Evolutionary conservation across 148 eudicot species (phyloP), one percentile per base, ranked within the genome.

Genomic region (Rhododendron simsii): DNA sequence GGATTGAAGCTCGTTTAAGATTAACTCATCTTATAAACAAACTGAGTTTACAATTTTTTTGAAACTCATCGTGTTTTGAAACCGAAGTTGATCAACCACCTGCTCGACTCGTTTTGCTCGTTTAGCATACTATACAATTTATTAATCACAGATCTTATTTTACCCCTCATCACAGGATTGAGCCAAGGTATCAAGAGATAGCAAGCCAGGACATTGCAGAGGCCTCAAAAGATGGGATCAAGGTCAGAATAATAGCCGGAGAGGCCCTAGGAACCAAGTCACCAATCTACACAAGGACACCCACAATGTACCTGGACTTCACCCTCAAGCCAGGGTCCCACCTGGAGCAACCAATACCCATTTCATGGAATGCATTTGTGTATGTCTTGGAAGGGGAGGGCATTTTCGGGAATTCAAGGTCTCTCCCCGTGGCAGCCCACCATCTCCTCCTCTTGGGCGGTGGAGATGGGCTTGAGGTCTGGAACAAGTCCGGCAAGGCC

Each of bases 171-270:
- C 10, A 15, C 74, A 95, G 98, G 96, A 90, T 96, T 86, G 96
- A 95, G 86, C 98, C 98, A 73, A 89, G 87, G 84, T 96, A 96
- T 84, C 98, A 96, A 92, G 98, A 96, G 88, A 87, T 95, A 78
- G 76, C 69, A 48, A 95, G 92, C 77, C 83, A 87, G 7, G 93
- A 94, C 81, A 91, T 96, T n/a, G 85, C 86, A 41, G 94, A 93
- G 78, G 94, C 91, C 0, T 85, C 90, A 71, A 86, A 84, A 85
- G 89, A 92, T 80, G 98, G 98, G 2, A 80, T 93, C 12, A 90
- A 93, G 53, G 98, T 95, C 9, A 88, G 91, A 87, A 93, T 96
- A 1, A 93, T 96, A 85, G 98, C 98, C 0, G 98, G 98, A 3
- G 98, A 96, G 79, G 90, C 96, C n/a, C 21, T 96, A 15, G 98